These are phyloP conservation scores for Coix lacrymajobi DNA, from an alignment of 176 grass and related monocot species.

Conservation along the genomic window DNA sequence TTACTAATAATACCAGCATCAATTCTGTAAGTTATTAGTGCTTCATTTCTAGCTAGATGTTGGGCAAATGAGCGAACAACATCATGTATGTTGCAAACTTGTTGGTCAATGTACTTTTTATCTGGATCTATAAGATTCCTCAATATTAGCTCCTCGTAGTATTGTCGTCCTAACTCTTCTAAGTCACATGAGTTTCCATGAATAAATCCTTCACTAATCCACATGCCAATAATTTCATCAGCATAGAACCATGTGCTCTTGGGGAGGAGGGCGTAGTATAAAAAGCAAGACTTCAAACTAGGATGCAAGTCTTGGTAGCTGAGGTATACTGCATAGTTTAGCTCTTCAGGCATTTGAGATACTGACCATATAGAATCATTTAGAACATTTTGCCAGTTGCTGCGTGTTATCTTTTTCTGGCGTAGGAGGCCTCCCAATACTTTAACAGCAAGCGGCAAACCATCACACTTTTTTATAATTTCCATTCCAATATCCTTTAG, in stretches of 20 bases:
- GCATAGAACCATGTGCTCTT: accelerated
- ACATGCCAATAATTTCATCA: background rate
- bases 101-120: accelerated
- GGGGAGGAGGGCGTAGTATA: conserved; percentile 26
- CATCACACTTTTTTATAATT: conserved; percentile 39
- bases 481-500: conserved; percentile 18
- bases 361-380: conserved; percentile 13
- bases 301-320: conserved; percentile 19
- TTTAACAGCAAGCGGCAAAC: conserved; percentile 45
- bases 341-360: background rate
- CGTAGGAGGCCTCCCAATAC: conserved; percentile 35
- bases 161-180: background rate
- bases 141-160: conserved; percentile 17
- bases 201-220: conserved; percentile 31
- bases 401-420: background rate
- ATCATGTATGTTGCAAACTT: conserved; percentile 18
- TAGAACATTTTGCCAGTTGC: conserved; percentile 22
- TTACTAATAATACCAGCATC: background rate
- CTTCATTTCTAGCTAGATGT: conserved; percentile 1
- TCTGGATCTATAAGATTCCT: conserved; percentile 39
- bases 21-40: background rate
- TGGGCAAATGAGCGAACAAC: conserved; percentile 31
- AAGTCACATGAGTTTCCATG: background rate
- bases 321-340: conserved; percentile 12
- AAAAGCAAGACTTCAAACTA: conserved; percentile 32